Evolutionary conservation across 192 early-diverging fungal genomes (phyloP).

Genomic region (Ambispora gerdemannii): DNA sequence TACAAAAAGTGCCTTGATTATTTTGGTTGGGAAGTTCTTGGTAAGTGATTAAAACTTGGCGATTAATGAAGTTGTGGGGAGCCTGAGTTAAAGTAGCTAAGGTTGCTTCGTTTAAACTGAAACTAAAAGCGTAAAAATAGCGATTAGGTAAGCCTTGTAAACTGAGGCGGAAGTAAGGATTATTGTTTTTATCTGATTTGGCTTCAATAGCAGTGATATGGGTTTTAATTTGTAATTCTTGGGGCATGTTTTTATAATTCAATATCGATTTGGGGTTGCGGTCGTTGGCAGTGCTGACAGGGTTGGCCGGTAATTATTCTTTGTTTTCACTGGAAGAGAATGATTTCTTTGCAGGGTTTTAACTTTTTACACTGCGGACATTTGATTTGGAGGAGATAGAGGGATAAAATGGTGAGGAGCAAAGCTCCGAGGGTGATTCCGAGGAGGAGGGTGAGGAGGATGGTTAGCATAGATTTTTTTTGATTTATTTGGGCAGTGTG

Average conservation of each 20-base stretch:
- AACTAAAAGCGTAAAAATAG: slow-evolving; percentile 18
- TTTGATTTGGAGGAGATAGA: background rate
- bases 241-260: slow-evolving; percentile 16
- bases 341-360: background rate
- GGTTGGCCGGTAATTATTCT: slow-evolving; percentile 1
- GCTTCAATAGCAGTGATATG: background rate
- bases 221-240: slow-evolving; percentile 18
- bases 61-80: slow-evolving; percentile 11
- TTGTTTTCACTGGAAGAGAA: background rate
- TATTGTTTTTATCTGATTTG: background rate
- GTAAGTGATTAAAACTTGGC: slow-evolving; percentile 20
- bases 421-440: slow-evolving; percentile 13
- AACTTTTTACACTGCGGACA: slow-evolving; percentile 1
- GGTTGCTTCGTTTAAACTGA: background rate
- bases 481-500: no score
- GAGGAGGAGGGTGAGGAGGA: background rate
- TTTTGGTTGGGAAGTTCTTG: slow-evolving; percentile 14
- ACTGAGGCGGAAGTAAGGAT: slow-evolving; percentile 14
- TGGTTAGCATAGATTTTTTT: slow-evolving; percentile 8
- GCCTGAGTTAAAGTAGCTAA: background rate
- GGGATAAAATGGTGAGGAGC: background rate
- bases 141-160: background rate
- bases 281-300: background rate
- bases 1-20: slow-evolving; percentile 10
- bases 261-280: background rate